Percentiles rank a stretch among this genome's conserved stretches.
phyloP scores from a whole-genome alignment of 2,329 filamentous ascomycete species.

The Blastomyces gilchristii region DNA sequence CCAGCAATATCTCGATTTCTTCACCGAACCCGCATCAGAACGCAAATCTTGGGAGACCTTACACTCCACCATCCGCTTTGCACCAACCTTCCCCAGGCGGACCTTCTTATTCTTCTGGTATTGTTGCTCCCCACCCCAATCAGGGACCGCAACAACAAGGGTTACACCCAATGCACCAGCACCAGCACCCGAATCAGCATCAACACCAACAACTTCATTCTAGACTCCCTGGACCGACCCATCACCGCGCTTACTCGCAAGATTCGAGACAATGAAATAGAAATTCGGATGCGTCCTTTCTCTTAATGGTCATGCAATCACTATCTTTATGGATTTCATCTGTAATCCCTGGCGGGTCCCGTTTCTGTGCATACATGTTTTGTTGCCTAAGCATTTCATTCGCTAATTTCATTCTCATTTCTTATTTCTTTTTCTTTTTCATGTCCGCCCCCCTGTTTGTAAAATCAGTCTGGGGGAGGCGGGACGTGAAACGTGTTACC shows the following conservation, averaged over 20 bases:
- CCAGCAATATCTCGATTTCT: slow-evolving; percentile 14
- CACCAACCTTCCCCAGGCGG: slow-evolving; percentile 20
- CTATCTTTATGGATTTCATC: neutral
- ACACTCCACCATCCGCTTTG: slow-evolving; percentile 30
- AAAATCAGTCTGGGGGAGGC: neutral
- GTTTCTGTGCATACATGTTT: neutral
- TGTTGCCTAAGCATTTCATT: neutral
- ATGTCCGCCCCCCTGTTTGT: no score
- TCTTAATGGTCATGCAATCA: neutral
- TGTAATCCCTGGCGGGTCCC: neutral
- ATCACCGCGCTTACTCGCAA: slow-evolving; percentile 10
- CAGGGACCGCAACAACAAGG: slow-evolving; percentile 6
- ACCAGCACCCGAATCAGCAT: slow-evolving; percentile 6
- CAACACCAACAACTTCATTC: slow-evolving; percentile 9
- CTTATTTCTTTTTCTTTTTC: neutral
- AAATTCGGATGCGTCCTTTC: no score
- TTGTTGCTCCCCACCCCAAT: slow-evolving; percentile 4
- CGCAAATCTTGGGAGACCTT: slow-evolving; percentile 26
- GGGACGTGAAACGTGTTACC: neutral
- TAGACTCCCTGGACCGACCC: slow-evolving; percentile 6
- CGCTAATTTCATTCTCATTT: neutral
- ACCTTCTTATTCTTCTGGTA: neutral
- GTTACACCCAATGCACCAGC: slow-evolving; percentile 3
- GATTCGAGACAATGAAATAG: slow-evolving; percentile 8
- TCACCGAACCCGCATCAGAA: neutral